Evolutionary conservation across 179 eudicot species (phyloP).

Genomic region (Spinacia oleracea): DNA sequence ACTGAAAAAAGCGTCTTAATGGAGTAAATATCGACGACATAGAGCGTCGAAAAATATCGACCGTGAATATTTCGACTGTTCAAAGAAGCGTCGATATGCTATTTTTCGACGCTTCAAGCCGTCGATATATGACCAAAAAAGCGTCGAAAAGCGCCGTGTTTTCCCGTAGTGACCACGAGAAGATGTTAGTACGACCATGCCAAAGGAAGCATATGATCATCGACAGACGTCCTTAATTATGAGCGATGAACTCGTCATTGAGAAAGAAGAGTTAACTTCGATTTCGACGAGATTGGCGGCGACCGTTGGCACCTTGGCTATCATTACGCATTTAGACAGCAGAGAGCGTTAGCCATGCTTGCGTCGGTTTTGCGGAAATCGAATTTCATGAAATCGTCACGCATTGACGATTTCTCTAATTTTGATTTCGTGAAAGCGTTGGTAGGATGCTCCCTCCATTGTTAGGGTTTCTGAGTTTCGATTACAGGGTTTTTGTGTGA

Average conservation of each 20-base stretch:
- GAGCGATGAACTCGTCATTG: constrained; percentile 94
- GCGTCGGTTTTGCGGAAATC: constrained; percentile 83
- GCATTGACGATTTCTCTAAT: constrained; percentile 73
- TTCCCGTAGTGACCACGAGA: too few species aligned
- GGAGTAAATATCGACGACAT: too few species aligned
- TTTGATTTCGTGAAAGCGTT: constrained; percentile 72
- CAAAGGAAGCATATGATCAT: too few species aligned
- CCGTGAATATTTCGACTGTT: too few species aligned
- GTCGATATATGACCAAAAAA: too few species aligned
- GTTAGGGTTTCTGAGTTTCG: constrained; percentile 3
- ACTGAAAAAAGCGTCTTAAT: too few species aligned
- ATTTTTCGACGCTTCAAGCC: too few species aligned
- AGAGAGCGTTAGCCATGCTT: constrained; percentile 87
- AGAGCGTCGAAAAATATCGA: too few species aligned
- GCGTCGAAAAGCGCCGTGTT: too few species aligned
- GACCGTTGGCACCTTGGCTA: constrained; percentile 88
- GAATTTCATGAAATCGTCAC: constrained; percentile 74
- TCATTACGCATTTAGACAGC: constrained; percentile 94
- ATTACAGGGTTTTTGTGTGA: background rate
- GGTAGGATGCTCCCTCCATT: constrained; percentile 78
- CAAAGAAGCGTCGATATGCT: too few species aligned
- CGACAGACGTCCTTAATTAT: too few species aligned
- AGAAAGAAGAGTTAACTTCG: constrained; percentile 89
- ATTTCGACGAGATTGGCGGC: constrained; percentile 94
- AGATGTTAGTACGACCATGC: background rate